phyloP scores from a whole-genome alignment of 768 basidiomycete species.

The Rubroboletus satanas region DNA sequence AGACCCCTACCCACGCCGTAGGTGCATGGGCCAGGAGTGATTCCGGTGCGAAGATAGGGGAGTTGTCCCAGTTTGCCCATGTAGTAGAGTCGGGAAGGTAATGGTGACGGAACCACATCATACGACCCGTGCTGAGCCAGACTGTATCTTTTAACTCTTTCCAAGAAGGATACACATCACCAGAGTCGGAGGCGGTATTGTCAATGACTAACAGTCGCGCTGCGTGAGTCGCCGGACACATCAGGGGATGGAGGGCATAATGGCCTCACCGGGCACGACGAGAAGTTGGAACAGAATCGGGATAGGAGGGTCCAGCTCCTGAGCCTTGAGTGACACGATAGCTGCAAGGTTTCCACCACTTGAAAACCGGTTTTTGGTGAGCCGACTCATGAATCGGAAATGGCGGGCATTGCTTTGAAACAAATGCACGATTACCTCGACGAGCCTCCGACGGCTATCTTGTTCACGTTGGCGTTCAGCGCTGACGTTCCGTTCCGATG shows the following conservation, averaged over 20 bases:
- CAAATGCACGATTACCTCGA: constrained; percentile 42
- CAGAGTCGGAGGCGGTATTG: constrained; percentile 53
- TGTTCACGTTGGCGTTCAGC: constrained; percentile 47
- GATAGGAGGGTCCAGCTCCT: constrained; percentile 43
- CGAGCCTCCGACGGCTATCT: constrained; percentile 66
- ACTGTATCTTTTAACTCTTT: constrained; percentile 52
- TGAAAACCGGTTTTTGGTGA: background rate
- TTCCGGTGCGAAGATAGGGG: constrained; percentile 65
- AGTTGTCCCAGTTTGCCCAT: constrained; percentile 62
- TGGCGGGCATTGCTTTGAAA: no score
- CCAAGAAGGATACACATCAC: constrained; percentile 46
- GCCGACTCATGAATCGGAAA: no score
- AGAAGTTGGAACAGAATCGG: constrained; percentile 63
- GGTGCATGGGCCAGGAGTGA: constrained; percentile 49
- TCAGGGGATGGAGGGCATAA: background rate
- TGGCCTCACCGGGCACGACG: constrained; percentile 51
- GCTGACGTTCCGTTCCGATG: constrained; percentile 41
- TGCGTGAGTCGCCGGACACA: background rate
- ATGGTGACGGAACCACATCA: constrained; percentile 67
- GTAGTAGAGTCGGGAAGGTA: constrained; percentile 63
- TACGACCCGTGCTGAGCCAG: constrained; percentile 56
- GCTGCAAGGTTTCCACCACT: constrained; percentile 73
- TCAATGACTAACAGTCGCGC: constrained; percentile 44
- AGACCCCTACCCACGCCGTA: constrained; percentile 57
- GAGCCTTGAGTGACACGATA: constrained; percentile 61